A percentile compares a stretch with the other conserved stretches of the same genome.
Evolutionary conservation across 2,329 filamentous ascomycete genomes (phyloP).

Genomic region (Colletotrichum lini): DNA sequence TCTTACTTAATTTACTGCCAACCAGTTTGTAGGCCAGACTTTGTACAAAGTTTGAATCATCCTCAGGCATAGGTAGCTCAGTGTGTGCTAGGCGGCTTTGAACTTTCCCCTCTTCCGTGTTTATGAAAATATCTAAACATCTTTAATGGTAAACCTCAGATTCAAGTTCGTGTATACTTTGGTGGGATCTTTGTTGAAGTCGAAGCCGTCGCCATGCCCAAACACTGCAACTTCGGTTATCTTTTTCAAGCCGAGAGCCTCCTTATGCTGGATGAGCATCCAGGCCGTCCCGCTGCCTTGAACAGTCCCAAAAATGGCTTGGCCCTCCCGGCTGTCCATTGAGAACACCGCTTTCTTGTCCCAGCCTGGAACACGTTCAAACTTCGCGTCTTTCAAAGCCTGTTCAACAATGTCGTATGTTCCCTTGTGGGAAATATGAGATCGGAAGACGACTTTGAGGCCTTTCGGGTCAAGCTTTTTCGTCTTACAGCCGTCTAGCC

Average conservation of each 20-base stretch:
- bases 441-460: background rate
- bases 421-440: background rate
- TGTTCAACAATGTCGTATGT: background rate
- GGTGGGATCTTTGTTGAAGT: too few species aligned
- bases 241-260: background rate
- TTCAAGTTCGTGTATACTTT: too few species aligned
- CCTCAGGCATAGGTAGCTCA: too few species aligned
- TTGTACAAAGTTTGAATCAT: too few species aligned
- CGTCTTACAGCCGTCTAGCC: background rate
- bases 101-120: too few species aligned
- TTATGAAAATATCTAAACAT: background rate
- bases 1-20: too few species aligned
- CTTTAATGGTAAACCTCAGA: background rate
- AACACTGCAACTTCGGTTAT: background rate
- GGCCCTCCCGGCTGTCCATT: background rate
- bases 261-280: background rate
- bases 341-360: background rate
- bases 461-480: background rate
- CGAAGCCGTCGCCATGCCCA: accelerated
- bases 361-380: background rate
- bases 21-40: too few species aligned
- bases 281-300: background rate
- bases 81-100: too few species aligned
- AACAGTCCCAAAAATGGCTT: background rate
- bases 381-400: background rate